Conservation (phyloP, 2,329 filamentous ascomycete species). For the Pseudocercospora fijiensis region DNA sequence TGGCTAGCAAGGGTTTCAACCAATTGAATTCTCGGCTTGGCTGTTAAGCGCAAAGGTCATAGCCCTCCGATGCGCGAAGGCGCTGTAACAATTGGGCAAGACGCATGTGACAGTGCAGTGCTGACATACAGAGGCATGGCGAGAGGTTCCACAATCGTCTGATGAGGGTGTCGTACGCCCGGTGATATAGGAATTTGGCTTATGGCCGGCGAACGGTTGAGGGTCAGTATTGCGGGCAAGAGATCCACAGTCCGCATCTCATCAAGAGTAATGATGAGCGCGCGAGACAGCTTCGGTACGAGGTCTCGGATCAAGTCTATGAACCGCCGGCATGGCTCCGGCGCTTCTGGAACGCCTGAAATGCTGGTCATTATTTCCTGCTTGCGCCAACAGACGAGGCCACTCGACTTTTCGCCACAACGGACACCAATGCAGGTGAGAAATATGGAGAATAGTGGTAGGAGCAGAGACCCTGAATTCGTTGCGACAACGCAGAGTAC, state of each 20-base stretch:
- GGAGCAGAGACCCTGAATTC: slow-evolving; percentile 1
- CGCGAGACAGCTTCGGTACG: slow-evolving; percentile 5
- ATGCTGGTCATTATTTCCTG: slow-evolving; percentile 6
- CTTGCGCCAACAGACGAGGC: slow-evolving; percentile 9
- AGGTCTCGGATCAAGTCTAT: background rate
- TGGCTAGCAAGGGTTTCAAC: no score
- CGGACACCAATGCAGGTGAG: slow-evolving; percentile 10
- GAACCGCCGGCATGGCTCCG: slow-evolving; percentile 4
- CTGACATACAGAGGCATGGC: slow-evolving; percentile 5
- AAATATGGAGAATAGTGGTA: background rate
- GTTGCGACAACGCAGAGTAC: background rate
- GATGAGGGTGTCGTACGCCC: background rate
- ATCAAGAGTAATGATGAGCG: background rate
- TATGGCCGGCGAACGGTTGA: background rate
- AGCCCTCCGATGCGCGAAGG: no score
- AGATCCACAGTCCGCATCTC: slow-evolving; percentile 1
- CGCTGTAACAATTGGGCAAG: no score
- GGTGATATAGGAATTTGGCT: background rate
- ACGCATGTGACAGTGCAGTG: slow-evolving; percentile 4
- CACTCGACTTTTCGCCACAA: background rate
- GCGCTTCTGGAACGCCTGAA: slow-evolving; percentile 6
- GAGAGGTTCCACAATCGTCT: background rate
- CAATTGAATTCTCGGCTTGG: no score
- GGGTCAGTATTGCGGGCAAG: background rate
- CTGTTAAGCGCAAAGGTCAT: no score